phyloP scores from a whole-genome alignment of 2,329 filamentous ascomycete genomes.

The Penicillium decumbens region DNA sequence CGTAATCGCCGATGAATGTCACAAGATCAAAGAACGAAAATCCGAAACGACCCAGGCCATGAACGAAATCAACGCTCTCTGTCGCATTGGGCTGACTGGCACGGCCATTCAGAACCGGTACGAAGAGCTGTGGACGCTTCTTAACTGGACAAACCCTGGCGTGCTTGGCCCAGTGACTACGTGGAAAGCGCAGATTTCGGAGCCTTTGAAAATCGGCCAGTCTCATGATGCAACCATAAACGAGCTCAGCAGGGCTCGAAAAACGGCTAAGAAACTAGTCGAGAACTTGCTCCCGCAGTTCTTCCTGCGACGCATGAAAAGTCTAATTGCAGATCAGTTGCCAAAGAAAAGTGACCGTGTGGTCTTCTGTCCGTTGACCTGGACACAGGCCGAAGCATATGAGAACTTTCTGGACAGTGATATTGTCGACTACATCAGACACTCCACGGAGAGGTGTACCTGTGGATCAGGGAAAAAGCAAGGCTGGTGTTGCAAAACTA shows the following conservation, averaged over 20 bases:
- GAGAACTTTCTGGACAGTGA: conserved; percentile 72
- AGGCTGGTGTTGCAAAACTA: conserved; percentile 74
- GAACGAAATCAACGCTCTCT: conserved; percentile 85
- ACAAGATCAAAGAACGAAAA: conserved; percentile 73
- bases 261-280: conserved; percentile 77
- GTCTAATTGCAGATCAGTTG: conserved; percentile 82
- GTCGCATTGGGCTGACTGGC: conserved; percentile 86
- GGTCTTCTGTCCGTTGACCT: conserved; percentile 88
- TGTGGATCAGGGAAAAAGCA: conserved; percentile 65
- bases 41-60: conserved; percentile 79
- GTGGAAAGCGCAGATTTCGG: conserved; percentile 74
- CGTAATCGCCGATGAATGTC: conserved; percentile 90
- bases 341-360: conserved; percentile 93
- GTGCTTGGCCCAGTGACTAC: conserved; percentile 61
- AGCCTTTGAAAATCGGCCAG: conserved; percentile 79
- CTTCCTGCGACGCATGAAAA: conserved; percentile 90
- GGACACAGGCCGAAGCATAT: conserved; percentile 76
- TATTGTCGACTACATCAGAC: conserved; percentile 64
- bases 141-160: conserved; percentile 95
- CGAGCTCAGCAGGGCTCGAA: conserved; percentile 74
- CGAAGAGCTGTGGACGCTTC: conserved; percentile 89
- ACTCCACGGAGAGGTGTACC: conserved; percentile 62
- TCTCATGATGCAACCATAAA: conserved; percentile 83
- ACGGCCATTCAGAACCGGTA: conserved; percentile 98
- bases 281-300: conserved; percentile 82